A percentile compares a stretch with the other conserved stretches of the same genome.
phyloP scores from a whole-genome alignment of 2,329 filamentous ascomycete species.

The Stagonosporopsis cucurbitacearum region DNA sequence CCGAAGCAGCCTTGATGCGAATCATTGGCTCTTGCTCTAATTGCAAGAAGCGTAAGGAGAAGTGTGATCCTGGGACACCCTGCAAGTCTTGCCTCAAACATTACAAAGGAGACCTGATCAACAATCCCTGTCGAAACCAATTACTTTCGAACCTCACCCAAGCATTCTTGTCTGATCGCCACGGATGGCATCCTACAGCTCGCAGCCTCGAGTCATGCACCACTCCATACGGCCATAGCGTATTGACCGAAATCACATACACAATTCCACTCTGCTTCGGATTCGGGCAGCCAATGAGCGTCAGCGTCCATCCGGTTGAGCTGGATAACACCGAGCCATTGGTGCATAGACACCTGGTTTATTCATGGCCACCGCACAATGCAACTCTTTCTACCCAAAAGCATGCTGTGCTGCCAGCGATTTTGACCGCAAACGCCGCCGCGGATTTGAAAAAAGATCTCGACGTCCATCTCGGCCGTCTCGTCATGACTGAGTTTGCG shows the following conservation, averaged over 20 bases:
- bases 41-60: slow-evolving; percentile 46
- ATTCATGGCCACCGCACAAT: slow-evolving; percentile 44
- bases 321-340: slow-evolving; percentile 26
- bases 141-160: slow-evolving; percentile 36
- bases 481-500: slow-evolving; percentile 43
- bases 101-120: slow-evolving; percentile 46
- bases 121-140: slow-evolving; percentile 46
- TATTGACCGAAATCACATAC: slow-evolving; percentile 28
- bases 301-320: slow-evolving; percentile 37
- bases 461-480: slow-evolving; percentile 40
- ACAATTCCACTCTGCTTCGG: slow-evolving; percentile 44
- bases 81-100: slow-evolving; percentile 49
- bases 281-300: slow-evolving; percentile 38
- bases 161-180: slow-evolving; percentile 40
- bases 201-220: slow-evolving; percentile 38
- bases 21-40: slow-evolving; percentile 45
- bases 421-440: slow-evolving; percentile 33
- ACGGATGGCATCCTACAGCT: slow-evolving; percentile 47
- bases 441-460: slow-evolving; percentile 30
- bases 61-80: slow-evolving; percentile 50
- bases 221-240: slow-evolving; percentile 23
- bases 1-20: slow-evolving; percentile 47
- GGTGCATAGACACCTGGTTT: slow-evolving; percentile 46
- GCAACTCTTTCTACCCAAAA: slow-evolving; percentile 23
- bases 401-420: slow-evolving; percentile 46